Evolutionary conservation across 805 yeast species (phyloP).

Genomic region (Candida awuae): DNA sequence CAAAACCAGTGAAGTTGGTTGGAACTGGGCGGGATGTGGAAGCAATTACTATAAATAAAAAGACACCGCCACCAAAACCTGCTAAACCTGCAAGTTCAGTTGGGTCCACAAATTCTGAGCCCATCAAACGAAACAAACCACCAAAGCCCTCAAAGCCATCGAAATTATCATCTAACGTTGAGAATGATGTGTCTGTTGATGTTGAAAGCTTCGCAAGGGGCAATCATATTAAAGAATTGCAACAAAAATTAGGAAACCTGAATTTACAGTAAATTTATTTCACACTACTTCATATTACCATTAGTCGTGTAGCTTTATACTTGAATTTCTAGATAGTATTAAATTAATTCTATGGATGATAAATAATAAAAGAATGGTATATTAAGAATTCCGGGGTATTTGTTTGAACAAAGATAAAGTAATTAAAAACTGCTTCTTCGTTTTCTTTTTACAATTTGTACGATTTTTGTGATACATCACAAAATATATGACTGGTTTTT

Average conservation of each 20-base stretch:
- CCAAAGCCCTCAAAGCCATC: conserved; percentile 11
- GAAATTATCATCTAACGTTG: background rate
- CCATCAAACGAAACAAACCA: no score
- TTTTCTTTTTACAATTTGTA: no score
- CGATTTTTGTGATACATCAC: background rate
- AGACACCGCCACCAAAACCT: conserved; percentile 12
- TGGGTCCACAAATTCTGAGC: no score
- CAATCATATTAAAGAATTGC: conserved; percentile 26
- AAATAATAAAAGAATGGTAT: no score
- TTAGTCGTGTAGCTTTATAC: background rate
- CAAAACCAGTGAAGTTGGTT: conserved; percentile 1
- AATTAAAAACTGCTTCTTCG: no score
- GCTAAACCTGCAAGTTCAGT: conserved; percentile 2
- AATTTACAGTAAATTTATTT: conserved; percentile 13
- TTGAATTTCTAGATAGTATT: background rate
- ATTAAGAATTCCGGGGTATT: no score
- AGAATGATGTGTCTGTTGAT: background rate
- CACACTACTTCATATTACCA: no score
- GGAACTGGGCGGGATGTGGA: conserved; percentile 1
- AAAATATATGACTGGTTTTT: background rate
- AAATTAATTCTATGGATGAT: background rate
- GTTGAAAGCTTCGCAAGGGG: conserved; percentile 18
- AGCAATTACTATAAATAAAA: conserved; percentile 9
- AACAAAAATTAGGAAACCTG: conserved; percentile 21
- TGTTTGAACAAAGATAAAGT: no score